phyloP scores from a whole-genome alignment of 768 basidiomycete genomes.

The Boletus rubescentipes region DNA sequence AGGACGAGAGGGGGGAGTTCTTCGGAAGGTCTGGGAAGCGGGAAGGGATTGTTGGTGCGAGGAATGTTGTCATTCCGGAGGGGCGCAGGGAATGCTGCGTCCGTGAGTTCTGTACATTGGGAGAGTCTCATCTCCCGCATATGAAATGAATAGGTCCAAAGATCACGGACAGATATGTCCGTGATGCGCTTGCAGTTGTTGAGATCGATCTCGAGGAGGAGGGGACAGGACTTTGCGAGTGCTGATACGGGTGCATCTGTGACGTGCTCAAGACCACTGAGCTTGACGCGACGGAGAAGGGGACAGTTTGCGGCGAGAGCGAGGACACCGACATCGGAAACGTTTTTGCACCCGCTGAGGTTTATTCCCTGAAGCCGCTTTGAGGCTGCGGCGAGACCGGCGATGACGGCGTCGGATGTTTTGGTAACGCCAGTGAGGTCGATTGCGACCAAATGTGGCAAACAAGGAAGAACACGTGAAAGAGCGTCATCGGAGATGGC shows the following conservation, averaged over 20 bases:
- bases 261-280: conserved; percentile 71
- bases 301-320: conserved; percentile 76
- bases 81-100: conserved; percentile 82
- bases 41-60: conserved; percentile 44
- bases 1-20: conserved; percentile 68
- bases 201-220: conserved; percentile 93
- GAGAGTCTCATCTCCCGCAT: conserved; percentile 92
- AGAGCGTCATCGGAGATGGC: conserved; percentile 65
- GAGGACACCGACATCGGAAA: conserved; percentile 76
- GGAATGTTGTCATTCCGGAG: conserved; percentile 39
- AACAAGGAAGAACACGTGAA: conserved; percentile 59
- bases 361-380: conserved; percentile 89
- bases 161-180: conserved; percentile 72
- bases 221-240: conserved; percentile 75
- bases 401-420: conserved; percentile 69
- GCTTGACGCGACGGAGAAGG: conserved; percentile 84
- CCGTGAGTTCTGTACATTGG: conserved; percentile 74
- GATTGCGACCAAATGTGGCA: conserved; percentile 79
- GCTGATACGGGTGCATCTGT: conserved; percentile 77
- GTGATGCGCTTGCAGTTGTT: conserved; percentile 79
- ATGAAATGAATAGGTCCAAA: conserved; percentile 77
- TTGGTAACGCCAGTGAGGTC: conserved; percentile 76
- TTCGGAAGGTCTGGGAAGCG: conserved; percentile 34
- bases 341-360: conserved; percentile 74
- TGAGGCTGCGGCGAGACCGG: conserved; percentile 67